A percentile compares a stretch with the other conserved stretches of the same genome.
These are phyloP conservation scores for Beta lomatogona DNA, from an alignment of 179 eudicot genomes.

Conservation along the genomic window DNA sequence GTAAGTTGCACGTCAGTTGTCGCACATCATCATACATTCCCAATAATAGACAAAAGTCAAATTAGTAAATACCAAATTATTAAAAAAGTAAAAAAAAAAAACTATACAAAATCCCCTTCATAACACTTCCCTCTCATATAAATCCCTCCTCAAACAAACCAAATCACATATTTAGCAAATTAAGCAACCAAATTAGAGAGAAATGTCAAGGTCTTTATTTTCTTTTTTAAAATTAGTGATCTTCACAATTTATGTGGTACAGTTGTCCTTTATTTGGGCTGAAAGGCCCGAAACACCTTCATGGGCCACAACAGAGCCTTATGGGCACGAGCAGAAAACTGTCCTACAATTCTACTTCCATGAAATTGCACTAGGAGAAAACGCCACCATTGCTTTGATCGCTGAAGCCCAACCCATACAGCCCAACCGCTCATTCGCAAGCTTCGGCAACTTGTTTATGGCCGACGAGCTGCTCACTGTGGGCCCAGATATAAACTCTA, in stretches of 20 bases:
- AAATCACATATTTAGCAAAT: background rate
- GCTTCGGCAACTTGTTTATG: background rate
- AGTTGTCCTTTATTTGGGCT: background rate
- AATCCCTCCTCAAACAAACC: background rate
- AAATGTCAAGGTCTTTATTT: background rate
- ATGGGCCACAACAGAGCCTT: background rate
- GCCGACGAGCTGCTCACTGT: background rate
- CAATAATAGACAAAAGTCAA: too few relatives aligned
- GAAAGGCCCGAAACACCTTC: background rate
- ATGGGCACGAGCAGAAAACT: slow-evolving; percentile 22
- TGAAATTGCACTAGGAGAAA: slow-evolving; percentile 35
- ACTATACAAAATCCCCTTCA: too few relatives aligned
- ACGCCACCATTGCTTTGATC: slow-evolving; percentile 37
- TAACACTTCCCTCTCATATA: too few relatives aligned
- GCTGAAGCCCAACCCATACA: slow-evolving; percentile 32
- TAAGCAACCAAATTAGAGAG: background rate
- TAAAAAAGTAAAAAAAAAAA: too few relatives aligned
- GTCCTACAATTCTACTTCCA: slow-evolving; percentile 58
- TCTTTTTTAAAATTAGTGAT: background rate
- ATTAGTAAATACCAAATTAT: too few relatives aligned
- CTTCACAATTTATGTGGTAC: background rate
- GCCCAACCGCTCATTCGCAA: background rate
- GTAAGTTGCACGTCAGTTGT: too few relatives aligned
- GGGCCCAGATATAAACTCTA: background rate
- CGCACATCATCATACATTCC: too few relatives aligned